Evolutionary conservation across 169 alveolate species (phyloP), one percentile per base, ranked within the genome.

Genomic region (Cytauxzoon felis): DNA sequence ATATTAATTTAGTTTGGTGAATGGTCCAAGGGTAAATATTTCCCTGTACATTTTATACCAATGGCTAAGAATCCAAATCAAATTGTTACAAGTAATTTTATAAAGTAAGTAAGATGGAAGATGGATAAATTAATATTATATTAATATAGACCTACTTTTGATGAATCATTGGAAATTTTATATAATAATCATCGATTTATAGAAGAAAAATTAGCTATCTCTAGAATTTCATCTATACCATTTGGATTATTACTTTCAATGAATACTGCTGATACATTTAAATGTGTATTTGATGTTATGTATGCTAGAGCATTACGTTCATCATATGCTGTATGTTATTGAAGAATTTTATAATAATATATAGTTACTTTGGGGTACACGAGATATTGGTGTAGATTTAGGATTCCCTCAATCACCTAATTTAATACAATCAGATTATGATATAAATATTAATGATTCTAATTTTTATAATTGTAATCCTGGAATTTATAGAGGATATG

Each of bases 401-500:
- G 82, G 82, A 1, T 40, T 85, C 24, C 83, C 76, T 3, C 80
- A 80, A n/a, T 18, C 72, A 34, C 61, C 52, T 56, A 67, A 67
- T 27, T 41, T 64, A 48, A 48, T 33, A 29, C 79, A 69, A 38
- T 78, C 79, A 29, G 91, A 85, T 32, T 85, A 80, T 49, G 91
- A 85, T 62, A 75, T 85, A 21, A 63, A 24, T 0, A 54, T 58
- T 23, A 64, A 85, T 13, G 84, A 80, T 29, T 42, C 36, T 7
- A 48, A 16, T 5, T 61, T 80, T n/a, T 47, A 58, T 32, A 30
- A 80, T 38, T 60, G 82, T 6, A 52, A 60, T 29, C 63, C 70
- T 5, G 91, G 91, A 9, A 47, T 85, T 16, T 85, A 85, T 41
- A 49, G 91, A 16, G 88, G 89, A 8, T 85, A 85, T 49, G 87